These are phyloP conservation scores for Russula sp. DNA, from an alignment of 768 basidiomycete species.

Conservation along the genomic window DNA sequence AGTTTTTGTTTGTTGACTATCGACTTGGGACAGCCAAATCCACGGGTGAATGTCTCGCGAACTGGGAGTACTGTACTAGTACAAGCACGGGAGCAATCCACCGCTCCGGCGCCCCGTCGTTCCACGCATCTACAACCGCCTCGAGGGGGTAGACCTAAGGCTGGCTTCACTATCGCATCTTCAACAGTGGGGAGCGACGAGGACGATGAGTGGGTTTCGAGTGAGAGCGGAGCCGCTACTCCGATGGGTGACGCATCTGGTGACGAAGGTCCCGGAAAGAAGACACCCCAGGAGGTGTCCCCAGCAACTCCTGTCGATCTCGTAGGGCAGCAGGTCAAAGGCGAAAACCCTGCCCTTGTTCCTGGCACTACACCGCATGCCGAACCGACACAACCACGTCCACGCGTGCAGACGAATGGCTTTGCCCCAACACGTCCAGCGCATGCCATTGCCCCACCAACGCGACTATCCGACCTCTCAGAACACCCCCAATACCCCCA, in stretches of 20 bases:
- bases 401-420: conserved; percentile 27
- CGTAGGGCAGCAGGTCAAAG: conserved; percentile 15
- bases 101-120: conserved; percentile 22
- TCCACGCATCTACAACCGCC: conserved; percentile 6
- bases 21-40: conserved; percentile 6
- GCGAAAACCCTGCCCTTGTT: conserved; percentile 27
- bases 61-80: conserved; percentile 25
- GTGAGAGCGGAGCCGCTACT: conserved; percentile 71
- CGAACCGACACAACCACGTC: conserved; percentile 33
- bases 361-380: conserved; percentile 36
- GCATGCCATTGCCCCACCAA: not conserved
- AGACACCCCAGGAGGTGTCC: conserved; percentile 34
- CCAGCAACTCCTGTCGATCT: conserved; percentile 22
- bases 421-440: conserved; percentile 20
- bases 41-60: conserved; percentile 20
- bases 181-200: conserved; percentile 47
- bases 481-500: conserved; percentile 1
- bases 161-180: conserved; percentile 58
- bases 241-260: conserved; percentile 48
- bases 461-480: conserved; percentile 4
- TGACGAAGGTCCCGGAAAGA: conserved; percentile 34
- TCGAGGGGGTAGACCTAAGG: conserved; percentile 39
- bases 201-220: conserved; percentile 77
- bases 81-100: conserved; percentile 26
- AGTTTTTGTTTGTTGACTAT: not conserved